These are phyloP conservation scores for Pseudoturritis turrita DNA, from an alignment of 345 rosid species.

Conservation along the genomic window DNA sequence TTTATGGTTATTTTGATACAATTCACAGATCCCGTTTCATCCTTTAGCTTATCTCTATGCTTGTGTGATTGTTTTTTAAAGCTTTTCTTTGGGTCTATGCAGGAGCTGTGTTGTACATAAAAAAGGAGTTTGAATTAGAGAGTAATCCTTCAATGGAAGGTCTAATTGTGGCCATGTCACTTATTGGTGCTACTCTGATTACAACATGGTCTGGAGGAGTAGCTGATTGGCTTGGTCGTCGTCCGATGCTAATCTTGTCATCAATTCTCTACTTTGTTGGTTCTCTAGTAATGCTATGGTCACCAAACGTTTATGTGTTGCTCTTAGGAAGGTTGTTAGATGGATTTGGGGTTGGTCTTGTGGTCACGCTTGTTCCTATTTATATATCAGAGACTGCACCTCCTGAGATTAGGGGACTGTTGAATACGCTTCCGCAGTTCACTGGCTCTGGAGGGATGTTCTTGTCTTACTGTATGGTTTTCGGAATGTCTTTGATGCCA, in stretches of 20 bases:
- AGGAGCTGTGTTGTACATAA: constrained; percentile 94
- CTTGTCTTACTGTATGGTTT: constrained; percentile 84
- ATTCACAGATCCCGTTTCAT: background rate
- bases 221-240: constrained; percentile 85
- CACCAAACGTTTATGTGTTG: constrained; percentile 80
- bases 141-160: constrained; percentile 77
- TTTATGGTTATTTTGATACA: background rate
- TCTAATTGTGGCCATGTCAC: constrained; percentile 86
- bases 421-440: constrained; percentile 95
- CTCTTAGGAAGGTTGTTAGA: constrained; percentile 88
- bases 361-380: constrained; percentile 83
- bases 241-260: constrained; percentile 78
- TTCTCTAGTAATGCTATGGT: constrained; percentile 86
- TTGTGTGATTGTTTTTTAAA: constrained; percentile 1
- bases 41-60: constrained; percentile 3
- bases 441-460: constrained; percentile 95
- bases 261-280: constrained; percentile 68
- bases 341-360: constrained; percentile 92
- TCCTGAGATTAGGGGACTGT: constrained; percentile 79
- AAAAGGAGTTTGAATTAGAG: constrained; percentile 75
- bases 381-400: constrained; percentile 98
- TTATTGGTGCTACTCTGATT: constrained; percentile 84
- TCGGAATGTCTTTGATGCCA: constrained; percentile 71
- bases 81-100: constrained; percentile 19
- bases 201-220: constrained; percentile 85